Percentiles rank a stretch among this genome's conserved stretches.
Conservation (phyloP, 257 asterid genomes). For the Lycium barbarum region DNA sequence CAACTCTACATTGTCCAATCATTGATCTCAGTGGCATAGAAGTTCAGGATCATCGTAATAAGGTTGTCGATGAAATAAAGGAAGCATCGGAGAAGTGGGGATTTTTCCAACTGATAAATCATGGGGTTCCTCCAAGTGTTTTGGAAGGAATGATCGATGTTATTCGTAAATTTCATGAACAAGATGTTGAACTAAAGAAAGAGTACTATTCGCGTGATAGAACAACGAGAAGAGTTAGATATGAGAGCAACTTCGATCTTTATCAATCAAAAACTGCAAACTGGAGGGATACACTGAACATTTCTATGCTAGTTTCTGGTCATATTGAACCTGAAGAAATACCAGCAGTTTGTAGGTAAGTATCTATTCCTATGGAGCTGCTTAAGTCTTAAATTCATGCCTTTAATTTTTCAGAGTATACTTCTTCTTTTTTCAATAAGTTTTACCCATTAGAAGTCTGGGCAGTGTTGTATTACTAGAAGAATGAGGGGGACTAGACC, state of each 20-base stretch:
- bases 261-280: conserved; percentile 58
- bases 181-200: conserved; percentile 57
- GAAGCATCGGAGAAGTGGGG: conserved; percentile 70
- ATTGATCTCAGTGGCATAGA: conserved; percentile 52
- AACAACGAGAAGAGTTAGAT: conserved; percentile 49
- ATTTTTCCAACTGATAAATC: conserved; percentile 67
- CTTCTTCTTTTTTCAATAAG: no score
- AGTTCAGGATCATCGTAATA: conserved; percentile 32
- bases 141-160: conserved; percentile 67
- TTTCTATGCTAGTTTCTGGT: conserved; percentile 34
- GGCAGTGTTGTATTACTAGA: no score
- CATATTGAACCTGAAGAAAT: conserved; percentile 53
- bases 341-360: conserved; percentile 69
- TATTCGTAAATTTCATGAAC: conserved; percentile 63
- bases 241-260: conserved; percentile 63
- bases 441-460: no score
- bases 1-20: conserved; percentile 49
- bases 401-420: background rate
- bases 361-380: background rate
- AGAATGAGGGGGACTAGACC: no score
- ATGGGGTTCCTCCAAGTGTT: conserved; percentile 54
- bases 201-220: conserved; percentile 46
- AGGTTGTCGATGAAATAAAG: conserved; percentile 40
- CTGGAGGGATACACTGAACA: conserved; percentile 76
- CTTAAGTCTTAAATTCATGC: background rate